Evolutionary conservation across 2,329 filamentous ascomycete species (phyloP), one percentile per base, ranked within the genome.

Genomic region (Tricladium varicosporioides): DNA sequence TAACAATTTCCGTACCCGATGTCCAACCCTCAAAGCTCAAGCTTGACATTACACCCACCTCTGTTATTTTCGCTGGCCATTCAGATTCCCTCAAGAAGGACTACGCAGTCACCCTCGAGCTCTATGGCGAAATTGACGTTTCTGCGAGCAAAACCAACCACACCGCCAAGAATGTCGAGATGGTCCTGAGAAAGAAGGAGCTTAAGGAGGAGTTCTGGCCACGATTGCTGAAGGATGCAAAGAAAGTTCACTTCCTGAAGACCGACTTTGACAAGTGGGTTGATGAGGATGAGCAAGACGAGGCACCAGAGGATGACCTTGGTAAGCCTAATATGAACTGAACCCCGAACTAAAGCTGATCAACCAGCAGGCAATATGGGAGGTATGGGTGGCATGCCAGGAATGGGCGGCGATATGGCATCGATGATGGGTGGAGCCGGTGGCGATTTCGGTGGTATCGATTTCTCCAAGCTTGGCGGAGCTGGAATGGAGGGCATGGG

Each of bases 121-220:
- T 99, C 76, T 97, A 82, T 77, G 91, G 76, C 73, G 92, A 97
- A 79, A 95, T 99, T 76, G 92, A 97, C 75, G 81, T 86, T 60
- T 84, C 83, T 60, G 86, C 89, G 75, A 91, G 85, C 80, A 94
- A 93, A 80, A 85, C 88, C 72, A 86, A 91, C 81, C 91, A 97
- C 83, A 95, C 89, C 47, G 81, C 84, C 71, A 91, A 93, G 76
- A 92, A 92, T 70, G 81, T 97, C 66, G 89, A 96, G 80, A 76
- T 97, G 69, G 89, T 96, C 73, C 83, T 99, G 74, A 85, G 91
- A 77, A 99, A 99, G 89, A 97, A 97, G 87, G 92, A 96, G 72
- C 82, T 94, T 64, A 90, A 92, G 77, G 85, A 91, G 71, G 91
- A 94, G 76, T 97, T 88, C 84, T 99, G 94, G 94, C 92, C 92